These are phyloP conservation scores for Rhodotorula taiwanensis DNA, from an alignment of 768 basidiomycete genomes.

Conservation along the genomic window DNA sequence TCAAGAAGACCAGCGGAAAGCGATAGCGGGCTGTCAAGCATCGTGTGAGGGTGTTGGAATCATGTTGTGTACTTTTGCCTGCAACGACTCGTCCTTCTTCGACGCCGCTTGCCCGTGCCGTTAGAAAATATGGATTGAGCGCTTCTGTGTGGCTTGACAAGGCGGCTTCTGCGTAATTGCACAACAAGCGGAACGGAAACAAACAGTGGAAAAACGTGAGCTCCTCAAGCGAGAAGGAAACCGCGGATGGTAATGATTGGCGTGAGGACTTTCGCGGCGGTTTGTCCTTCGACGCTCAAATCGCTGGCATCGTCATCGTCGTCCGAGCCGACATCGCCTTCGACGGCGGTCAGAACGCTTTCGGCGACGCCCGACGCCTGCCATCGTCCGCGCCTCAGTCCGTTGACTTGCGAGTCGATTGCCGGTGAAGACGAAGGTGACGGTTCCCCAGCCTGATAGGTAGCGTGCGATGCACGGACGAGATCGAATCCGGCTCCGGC, in stretches of 20 bases:
- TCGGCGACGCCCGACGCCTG: not conserved
- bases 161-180: too few relatives aligned
- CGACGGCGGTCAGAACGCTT: not conserved
- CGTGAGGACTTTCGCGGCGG: slow-evolving; percentile 1
- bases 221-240: not conserved
- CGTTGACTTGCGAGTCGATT: not conserved
- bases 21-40: too few relatives aligned
- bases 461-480: not conserved
- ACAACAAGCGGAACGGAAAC: slow-evolving; percentile 1
- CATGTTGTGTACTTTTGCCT: not conserved
- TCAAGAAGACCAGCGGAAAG: slow-evolving; percentile 22
- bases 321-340: not conserved
- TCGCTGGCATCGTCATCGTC: slow-evolving; percentile 4
- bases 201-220: not conserved
- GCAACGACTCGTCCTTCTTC: not conserved
- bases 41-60: too few relatives aligned
- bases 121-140: too few relatives aligned
- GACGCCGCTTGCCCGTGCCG: too few relatives aligned
- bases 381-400: not conserved
- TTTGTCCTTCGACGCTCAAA: not conserved
- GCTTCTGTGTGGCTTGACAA: too few relatives aligned
- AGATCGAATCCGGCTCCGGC: not conserved
- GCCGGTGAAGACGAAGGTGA: not conserved
- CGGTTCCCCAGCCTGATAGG: not conserved
- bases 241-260: slow-evolving; percentile 10